Percentiles rank a stretch among this genome's conserved stretches.
These are phyloP conservation scores for Microstegium vimineum DNA, from an alignment of 176 grass and related monocot genomes.

Conservation along the genomic window DNA sequence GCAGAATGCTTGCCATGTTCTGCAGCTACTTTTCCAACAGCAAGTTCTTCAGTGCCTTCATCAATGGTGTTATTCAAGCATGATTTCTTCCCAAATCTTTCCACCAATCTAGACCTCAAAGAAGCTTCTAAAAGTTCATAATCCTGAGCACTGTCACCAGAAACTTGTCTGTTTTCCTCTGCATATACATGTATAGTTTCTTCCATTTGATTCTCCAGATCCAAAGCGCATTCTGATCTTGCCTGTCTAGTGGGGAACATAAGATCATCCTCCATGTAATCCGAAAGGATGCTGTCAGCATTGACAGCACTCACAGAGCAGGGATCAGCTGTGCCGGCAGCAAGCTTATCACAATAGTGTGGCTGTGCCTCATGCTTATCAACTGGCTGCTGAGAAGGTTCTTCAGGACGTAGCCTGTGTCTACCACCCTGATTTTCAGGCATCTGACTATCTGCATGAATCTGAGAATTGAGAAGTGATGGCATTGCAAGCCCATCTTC, in stretches of 20 bases:
- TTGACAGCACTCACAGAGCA: conserved; percentile 37
- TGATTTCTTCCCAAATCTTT: conserved; percentile 61
- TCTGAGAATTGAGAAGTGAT: conserved; percentile 33
- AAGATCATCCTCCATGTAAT: conserved; percentile 55
- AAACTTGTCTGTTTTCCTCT: conserved; percentile 44
- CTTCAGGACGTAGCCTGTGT: conserved; percentile 35
- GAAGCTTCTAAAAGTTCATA: conserved; percentile 92
- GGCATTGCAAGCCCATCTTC: conserved; percentile 38
- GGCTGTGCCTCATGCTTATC: conserved; percentile 49
- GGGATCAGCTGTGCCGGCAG: conserved; percentile 39
- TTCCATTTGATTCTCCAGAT: conserved; percentile 48
- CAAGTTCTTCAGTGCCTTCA: conserved; percentile 39
- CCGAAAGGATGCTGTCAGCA: conserved; percentile 38
- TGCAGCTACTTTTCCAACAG: conserved; percentile 30
- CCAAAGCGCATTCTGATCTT: conserved; percentile 30
- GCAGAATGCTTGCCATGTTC: conserved; percentile 28
- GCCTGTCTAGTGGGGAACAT: conserved; percentile 21
- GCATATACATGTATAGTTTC: conserved; percentile 34
- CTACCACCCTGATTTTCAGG: conserved; percentile 44
- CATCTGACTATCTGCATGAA: conserved; percentile 34
- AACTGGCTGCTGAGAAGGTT: conserved; percentile 40
- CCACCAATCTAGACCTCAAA: conserved; percentile 86
- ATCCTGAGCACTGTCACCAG: conserved; percentile 43
- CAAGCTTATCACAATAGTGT: conserved; percentile 39
- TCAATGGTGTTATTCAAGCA: conserved; percentile 35